Conservation (phyloP, 306 rosid species). For the Astragalus membranaceus region DNA sequence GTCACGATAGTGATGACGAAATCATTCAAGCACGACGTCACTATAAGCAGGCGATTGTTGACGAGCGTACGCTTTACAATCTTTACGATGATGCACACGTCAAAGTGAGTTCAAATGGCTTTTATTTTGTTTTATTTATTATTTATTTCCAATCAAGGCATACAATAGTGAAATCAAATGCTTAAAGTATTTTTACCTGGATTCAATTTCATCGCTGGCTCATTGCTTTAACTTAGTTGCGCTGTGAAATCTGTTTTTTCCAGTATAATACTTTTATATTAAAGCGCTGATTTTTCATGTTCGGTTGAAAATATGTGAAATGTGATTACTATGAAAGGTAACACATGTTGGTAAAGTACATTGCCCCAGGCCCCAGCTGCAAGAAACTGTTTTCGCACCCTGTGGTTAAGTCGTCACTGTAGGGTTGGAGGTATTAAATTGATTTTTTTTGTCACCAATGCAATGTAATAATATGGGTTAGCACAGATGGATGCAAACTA, state of each 20-base stretch:
- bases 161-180: constrained; percentile 26
- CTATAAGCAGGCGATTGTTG: constrained; percentile 47
- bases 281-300: no score
- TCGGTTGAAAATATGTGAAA: neutral
- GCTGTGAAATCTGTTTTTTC: no score
- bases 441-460: neutral
- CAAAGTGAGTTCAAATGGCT: constrained; percentile 31
- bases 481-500: neutral
- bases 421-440: no score
- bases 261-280: no score
- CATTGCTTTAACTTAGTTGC: neutral
- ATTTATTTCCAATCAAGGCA: neutral
- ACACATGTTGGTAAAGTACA: no score
- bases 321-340: neutral
- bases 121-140: neutral
- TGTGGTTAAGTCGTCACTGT: no score
- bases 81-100: constrained; percentile 72
- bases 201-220: neutral
- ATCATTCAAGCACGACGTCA: constrained; percentile 38
- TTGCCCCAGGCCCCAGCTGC: no score
- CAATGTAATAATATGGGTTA: neutral
- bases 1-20: constrained; percentile 21
- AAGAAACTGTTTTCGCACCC: no score
- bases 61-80: constrained; percentile 28
- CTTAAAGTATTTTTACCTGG: neutral